Base-by-base conservation (phyloP, 352 stramenopile species). In the Pythium apleroticum region DNA sequence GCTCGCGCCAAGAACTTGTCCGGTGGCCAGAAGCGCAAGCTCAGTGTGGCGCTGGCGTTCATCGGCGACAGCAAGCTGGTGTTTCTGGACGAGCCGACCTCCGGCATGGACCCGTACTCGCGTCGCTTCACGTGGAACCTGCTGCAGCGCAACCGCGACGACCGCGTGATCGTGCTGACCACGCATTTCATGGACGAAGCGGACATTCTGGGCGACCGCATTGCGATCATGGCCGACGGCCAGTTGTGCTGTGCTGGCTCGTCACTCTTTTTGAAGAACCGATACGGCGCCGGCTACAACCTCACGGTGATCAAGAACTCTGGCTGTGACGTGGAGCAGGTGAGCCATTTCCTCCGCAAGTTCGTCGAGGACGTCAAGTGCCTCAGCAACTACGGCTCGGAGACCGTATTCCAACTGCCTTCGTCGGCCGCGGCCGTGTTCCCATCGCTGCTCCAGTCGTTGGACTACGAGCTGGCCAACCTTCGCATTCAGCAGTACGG, bases 151-250 rank as follows among this genome's bases (percentile, higher is more conserved):
- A 78, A 76, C 59, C 61, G 77, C 19, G 52, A 84, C 53, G 73
- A 78, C 49, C 72, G 77, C 22, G 66, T 91, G 49, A 91, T 96
- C 48, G 71, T 97, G 41, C 60, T 97, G 30, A 97, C 89, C 19
- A 98, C 91, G 48, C 96, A 98, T 63, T 98, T 98, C 65, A 98
- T 98, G 92, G 92, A 97, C 50, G 90, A 97, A 68, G 85, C 87
- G 11, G 86, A 97, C 53, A 72, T 92, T 20, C 72, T 97, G 4
- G 81, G 78, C 41, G 86, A 95, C 53, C 78, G 82, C 19, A 90
- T 95, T 22, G 77, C 82, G 11, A 91, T 95, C 54, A 93, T 95
- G 91, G 73, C 90, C 0, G 83, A 98, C 54, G 96, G 96, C 0
- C 75, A 90, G 57, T 74, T 98, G 7, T 72, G 84, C 45, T 98